A percentile compares a stretch with the other conserved stretches of the same genome.
phyloP scores from a whole-genome alignment of 805 yeast genomes.

The Pichia paraexigua region DNA sequence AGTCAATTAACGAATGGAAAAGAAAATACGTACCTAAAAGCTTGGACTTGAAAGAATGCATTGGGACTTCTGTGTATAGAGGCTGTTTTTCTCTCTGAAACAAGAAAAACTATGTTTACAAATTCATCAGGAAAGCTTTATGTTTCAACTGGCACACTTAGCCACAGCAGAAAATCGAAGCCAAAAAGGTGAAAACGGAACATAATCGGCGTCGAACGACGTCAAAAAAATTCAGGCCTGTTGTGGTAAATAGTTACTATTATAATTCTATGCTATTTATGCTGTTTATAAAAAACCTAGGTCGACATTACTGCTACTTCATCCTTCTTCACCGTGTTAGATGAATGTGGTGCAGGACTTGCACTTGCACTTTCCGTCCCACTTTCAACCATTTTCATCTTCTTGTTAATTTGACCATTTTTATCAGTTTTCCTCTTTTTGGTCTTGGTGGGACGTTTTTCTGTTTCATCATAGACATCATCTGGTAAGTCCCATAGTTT shows the following conservation, averaged over 20 bases:
- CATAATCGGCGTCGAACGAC: not conserved
- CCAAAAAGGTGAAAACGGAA: not conserved
- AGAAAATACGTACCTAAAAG: slow-evolving; percentile 5
- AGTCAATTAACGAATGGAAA: not conserved
- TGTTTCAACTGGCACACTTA: not conserved
- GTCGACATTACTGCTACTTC: not conserved
- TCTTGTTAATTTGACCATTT: slow-evolving; percentile 25
- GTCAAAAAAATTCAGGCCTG: not conserved
- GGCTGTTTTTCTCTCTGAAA: too few species aligned
- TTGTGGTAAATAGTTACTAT: not conserved
- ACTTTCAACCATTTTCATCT: slow-evolving; percentile 17
- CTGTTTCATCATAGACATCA: slow-evolving; percentile 78
- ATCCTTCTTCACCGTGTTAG: not conserved
- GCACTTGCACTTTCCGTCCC: slow-evolving; percentile 1
- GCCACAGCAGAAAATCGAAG: not conserved
- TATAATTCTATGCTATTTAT: not conserved
- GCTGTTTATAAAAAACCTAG: not conserved
- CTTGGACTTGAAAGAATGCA: slow-evolving; percentile 8
- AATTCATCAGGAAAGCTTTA: not conserved
- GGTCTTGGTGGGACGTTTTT: slow-evolving; percentile 58
- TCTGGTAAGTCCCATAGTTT: slow-evolving; percentile 76
- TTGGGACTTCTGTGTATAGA: not conserved
- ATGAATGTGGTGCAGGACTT: slow-evolving; percentile 2
- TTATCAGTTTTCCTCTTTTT: slow-evolving; percentile 44
- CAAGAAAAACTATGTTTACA: not conserved